phyloP scores from a whole-genome alignment of 2,329 filamentous ascomycete genomes.

The Penicillium sp. region DNA sequence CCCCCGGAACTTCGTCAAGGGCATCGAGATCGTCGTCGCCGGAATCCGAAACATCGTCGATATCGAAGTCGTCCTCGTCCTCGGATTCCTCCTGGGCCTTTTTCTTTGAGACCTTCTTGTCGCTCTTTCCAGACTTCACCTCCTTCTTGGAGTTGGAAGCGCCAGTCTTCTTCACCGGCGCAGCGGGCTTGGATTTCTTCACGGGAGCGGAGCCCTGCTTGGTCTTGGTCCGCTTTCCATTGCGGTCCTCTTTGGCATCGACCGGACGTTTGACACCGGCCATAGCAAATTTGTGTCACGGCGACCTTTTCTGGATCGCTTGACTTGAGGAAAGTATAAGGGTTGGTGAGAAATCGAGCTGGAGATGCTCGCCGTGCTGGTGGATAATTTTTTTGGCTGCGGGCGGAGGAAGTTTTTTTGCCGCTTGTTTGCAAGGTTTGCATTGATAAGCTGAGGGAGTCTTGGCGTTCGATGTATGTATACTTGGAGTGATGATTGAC shows the following conservation, averaged over 20 bases:
- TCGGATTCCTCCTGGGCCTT: conserved; percentile 36
- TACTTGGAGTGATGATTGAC: too few species aligned
- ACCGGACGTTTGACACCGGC: conserved; percentile 43
- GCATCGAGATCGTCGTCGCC: conserved; percentile 37
- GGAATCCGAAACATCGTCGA: conserved; percentile 50
- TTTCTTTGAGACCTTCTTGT: conserved; percentile 35
- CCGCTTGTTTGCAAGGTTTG: conserved; percentile 31
- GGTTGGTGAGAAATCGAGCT: conserved; percentile 18
- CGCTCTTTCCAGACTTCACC: conserved; percentile 33
- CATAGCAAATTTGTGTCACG: conserved; percentile 28
- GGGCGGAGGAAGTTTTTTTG: conserved; percentile 36
- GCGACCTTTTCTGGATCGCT: conserved; percentile 13
- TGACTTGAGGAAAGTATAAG: conserved; percentile 8
- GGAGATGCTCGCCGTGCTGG: conserved; percentile 21
- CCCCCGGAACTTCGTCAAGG: conserved; percentile 20
- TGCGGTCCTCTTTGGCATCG: conserved; percentile 38
- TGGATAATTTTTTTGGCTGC: conserved; percentile 31
- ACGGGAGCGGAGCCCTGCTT: conserved; percentile 28
- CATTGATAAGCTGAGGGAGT: conserved; percentile 27
- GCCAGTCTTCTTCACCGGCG: conserved; percentile 26
- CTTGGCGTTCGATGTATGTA: too few species aligned
- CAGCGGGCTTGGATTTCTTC: conserved; percentile 30
- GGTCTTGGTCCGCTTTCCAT: conserved; percentile 43
- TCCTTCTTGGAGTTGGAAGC: conserved; percentile 29
- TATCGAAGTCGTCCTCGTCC: conserved; percentile 53